Base-by-base conservation (phyloP, 495 filamentous ascomycete species). In the Platismatia glauca region DNA sequence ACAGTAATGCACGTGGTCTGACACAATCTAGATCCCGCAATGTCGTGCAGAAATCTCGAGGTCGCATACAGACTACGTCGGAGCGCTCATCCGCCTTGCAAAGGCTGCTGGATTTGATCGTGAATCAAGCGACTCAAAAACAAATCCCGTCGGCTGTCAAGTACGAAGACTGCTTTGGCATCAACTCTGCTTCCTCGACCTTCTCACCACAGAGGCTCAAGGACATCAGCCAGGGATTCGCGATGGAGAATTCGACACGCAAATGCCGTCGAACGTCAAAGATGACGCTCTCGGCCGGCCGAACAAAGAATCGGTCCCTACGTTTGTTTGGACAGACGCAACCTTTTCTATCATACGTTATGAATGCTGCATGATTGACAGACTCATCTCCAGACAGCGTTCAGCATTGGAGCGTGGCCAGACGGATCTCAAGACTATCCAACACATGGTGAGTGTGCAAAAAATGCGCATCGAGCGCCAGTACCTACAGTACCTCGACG, bases 181-280 rank as follows among this genome's bases (percentile, higher is more conserved):
- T 24, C 60, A 66, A 41, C 56, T 62, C 16, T 62, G 64, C 60
- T 62, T 62, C n/a, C 53, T 66, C 15, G 64, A 66, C 24, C 18
- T 66, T 29, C 64, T 50, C 48, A 56, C 48, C n/a, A 38, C 46
- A 37, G 60, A 66, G n/a, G 41, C 44, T 38, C 44, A 55, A 53
- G 64, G 64, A 15, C 48, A 44, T 39, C 64, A 62, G 6, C 55
- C 46, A 15, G 34, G n/a, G 18, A 59, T 66, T 20, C 27, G 13
- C 12, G 43, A 62, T 16, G 37, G 39, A 11, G 35, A 59, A 1
- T 59, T 55, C 43, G 35, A 59, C n/a, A 66, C 60, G 27, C 35
- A 44, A 9, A 31, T 66, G 43, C 64, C 64, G 11, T 24, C 59
- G 7, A 62, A 66, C 22, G 37, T 66, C 16, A 29, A 66, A 22